Percentiles rank a stretch among this genome's conserved stretches.
phyloP scores from a whole-genome alignment of 352 stramenopile species.

The Globisporangium megalacanthum region DNA sequence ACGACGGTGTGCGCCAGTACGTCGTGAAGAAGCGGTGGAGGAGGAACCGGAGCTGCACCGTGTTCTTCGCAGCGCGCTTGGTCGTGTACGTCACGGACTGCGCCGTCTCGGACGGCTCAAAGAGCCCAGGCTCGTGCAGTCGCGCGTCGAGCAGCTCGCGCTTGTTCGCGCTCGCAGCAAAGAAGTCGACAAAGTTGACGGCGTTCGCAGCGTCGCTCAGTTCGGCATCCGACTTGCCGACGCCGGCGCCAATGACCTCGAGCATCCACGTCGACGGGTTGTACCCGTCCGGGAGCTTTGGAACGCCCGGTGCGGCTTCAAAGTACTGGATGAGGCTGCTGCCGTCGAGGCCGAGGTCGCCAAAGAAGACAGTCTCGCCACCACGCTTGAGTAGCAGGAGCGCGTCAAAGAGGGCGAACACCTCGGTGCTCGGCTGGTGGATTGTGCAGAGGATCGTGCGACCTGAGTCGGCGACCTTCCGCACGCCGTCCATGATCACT shows the following conservation, averaged over 20 bases:
- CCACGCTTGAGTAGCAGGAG: conserved; percentile 53
- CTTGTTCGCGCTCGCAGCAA: background rate
- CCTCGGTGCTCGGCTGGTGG: conserved; percentile 75
- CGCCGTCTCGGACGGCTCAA: background rate
- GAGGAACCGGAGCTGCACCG: conserved; percentile 39
- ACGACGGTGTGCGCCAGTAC: conserved; percentile 78
- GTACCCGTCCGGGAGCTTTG: conserved; percentile 21
- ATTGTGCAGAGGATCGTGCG: conserved; percentile 66
- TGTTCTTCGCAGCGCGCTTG: conserved; percentile 38
- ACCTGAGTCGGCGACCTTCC: conserved; percentile 10
- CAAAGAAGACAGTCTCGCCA: conserved; percentile 28
- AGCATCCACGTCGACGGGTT: conserved; percentile 4
- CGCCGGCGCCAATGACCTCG: background rate
- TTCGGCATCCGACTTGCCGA: background rate
- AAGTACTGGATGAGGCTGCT: conserved; percentile 27
- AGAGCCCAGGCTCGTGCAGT: background rate
- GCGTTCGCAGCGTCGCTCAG: background rate
- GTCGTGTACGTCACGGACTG: conserved; percentile 5
- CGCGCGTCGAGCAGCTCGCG: conserved; percentile 1
- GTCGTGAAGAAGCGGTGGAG: conserved; percentile 42
- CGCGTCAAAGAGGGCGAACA: conserved; percentile 76
- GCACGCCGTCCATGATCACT: conserved; percentile 55
- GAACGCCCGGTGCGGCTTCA: conserved; percentile 15
- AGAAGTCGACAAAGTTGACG: conserved; percentile 1
- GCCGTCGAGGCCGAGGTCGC: conserved; percentile 17